These are phyloP conservation scores for Ajuga chamaepitys DNA, from an alignment of 257 asterid species.

Conservation along the genomic window DNA sequence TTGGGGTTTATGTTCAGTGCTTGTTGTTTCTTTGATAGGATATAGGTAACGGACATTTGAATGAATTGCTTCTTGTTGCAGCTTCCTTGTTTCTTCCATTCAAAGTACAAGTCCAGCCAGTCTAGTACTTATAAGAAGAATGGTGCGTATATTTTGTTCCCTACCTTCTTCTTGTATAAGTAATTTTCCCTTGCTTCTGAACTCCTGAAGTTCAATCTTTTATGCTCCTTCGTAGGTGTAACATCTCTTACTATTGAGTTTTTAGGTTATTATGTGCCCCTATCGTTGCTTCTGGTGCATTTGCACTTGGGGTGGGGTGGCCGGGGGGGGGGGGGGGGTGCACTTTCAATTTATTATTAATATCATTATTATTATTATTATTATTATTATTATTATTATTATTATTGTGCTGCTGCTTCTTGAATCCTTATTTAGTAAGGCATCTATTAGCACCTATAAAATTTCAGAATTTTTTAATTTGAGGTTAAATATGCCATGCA, in stretches of 20 bases:
- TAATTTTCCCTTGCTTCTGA: not conserved
- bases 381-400: no score
- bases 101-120: constrained; percentile 69
- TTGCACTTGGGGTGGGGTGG: no score
- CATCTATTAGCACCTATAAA: no score
- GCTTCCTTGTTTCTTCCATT: constrained; percentile 82
- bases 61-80: constrained; percentile 25
- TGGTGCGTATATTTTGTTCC: constrained; percentile 40
- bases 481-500: not conserved
- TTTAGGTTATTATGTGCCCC: not conserved
- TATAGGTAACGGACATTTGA: not conserved
- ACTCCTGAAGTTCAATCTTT: not conserved
- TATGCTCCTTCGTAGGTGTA: not conserved
- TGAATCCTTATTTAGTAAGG: no score
- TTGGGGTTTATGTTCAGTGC: no score
- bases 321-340: no score
- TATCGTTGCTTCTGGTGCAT: no score
- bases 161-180: not conserved
- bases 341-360: no score
- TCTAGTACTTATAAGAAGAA: constrained; percentile 70
- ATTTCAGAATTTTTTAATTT: not conserved
- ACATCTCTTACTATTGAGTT: not conserved
- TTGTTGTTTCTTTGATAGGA: not conserved
- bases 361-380: no score
- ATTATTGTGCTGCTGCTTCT: no score